Conservation (phyloP, 352 stramenopile species). For the Globisporangium yorkense region DNA sequence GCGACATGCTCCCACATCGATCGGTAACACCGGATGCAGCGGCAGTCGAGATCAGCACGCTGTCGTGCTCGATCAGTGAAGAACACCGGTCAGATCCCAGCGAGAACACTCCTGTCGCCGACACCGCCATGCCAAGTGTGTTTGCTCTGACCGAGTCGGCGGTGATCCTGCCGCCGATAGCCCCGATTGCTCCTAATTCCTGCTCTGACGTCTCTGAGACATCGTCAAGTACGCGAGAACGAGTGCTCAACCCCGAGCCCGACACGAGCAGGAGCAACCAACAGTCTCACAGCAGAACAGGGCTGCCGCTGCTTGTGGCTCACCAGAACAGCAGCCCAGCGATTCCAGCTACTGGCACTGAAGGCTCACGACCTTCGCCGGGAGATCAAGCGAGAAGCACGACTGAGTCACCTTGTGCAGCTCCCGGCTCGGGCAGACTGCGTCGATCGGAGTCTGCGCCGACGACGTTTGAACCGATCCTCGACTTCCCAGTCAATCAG, state of each 20-base stretch:
- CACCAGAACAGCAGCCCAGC: too few species aligned
- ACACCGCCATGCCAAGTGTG: not conserved
- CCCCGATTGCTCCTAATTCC: not conserved
- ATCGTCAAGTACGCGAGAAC: too few species aligned
- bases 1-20: not conserved
- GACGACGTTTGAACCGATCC: constrained; percentile 18
- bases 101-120: too few species aligned
- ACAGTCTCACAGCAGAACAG: too few species aligned
- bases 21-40: not conserved
- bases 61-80: not conserved
- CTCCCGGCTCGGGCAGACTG: not conserved
- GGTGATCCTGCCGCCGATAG: not conserved
- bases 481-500: constrained; percentile 10
- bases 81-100: too few species aligned
- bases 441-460: constrained; percentile 44
- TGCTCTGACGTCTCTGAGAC: too few species aligned
- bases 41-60: not conserved
- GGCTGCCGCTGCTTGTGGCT: too few species aligned
- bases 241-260: too few species aligned
- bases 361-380: not conserved
- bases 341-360: too few species aligned
- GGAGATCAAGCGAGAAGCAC: not conserved
- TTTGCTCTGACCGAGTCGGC: constrained; percentile 4
- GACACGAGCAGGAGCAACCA: too few species aligned
- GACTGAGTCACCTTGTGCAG: not conserved